These are phyloP conservation scores for Ogataea haglerorum DNA, from an alignment of 805 yeast genomes.

Conservation along the genomic window DNA sequence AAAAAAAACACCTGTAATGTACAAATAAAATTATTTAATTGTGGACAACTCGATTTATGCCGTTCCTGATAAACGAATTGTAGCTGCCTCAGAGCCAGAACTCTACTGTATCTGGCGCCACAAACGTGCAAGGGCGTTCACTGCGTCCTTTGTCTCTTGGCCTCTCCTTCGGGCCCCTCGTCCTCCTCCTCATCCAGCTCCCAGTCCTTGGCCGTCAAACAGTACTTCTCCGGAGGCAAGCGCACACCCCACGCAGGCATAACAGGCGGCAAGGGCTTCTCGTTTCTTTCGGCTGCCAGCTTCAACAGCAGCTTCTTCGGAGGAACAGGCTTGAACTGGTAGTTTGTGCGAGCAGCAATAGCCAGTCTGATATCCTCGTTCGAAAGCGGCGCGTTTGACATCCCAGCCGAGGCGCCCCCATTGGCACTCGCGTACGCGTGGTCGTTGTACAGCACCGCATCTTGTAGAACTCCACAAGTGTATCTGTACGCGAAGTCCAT, in stretches of 20 bases:
- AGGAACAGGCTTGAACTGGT: conserved; percentile 93
- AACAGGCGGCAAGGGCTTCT: conserved; percentile 85
- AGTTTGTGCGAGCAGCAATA: conserved; percentile 89
- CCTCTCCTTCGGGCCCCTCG: conserved; percentile 1
- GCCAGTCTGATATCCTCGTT: conserved; percentile 92
- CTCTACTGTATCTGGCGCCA: no score
- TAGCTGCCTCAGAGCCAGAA: no score
- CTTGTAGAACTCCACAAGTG: conserved; percentile 81
- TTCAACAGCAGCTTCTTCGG: conserved; percentile 91
- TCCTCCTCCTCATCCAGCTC: conserved; percentile 49
- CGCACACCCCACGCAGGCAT: conserved; percentile 89
- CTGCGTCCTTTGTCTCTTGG: conserved; percentile 1
- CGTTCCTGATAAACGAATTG: no score
- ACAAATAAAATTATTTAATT: conserved; percentile 2
- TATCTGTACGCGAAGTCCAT: conserved; percentile 96
- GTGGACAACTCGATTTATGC: no score
- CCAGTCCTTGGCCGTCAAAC: conserved; percentile 83
- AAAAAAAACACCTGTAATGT: conserved; percentile 8
- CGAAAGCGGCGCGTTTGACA: conserved; percentile 49
- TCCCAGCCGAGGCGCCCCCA: conserved; percentile 38
- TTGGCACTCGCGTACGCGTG: conserved; percentile 52
- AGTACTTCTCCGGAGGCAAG: conserved; percentile 96
- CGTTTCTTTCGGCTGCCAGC: conserved; percentile 88
- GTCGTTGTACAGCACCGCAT: conserved; percentile 85
- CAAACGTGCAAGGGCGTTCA: background rate